These are phyloP conservation scores for Kwoniella shandongensis DNA, from an alignment of 768 basidiomycete species.

Conservation along the genomic window DNA sequence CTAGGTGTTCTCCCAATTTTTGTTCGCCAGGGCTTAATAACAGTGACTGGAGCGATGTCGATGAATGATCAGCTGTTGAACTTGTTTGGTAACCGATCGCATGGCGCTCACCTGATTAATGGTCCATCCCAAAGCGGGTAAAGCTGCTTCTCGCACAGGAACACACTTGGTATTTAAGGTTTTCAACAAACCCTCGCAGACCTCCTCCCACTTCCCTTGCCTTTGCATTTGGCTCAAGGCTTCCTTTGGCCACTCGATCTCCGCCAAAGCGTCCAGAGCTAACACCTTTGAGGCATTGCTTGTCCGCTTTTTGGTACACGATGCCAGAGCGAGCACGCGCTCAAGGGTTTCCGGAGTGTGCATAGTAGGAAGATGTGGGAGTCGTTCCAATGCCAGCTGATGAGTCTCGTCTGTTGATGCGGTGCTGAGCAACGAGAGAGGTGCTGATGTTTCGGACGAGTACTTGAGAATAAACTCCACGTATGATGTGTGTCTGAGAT, in stretches of 20 bases:
- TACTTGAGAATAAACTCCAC: neutral
- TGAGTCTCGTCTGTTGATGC: constrained; percentile 13
- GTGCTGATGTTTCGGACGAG: neutral
- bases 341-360: constrained; percentile 11
- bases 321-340: constrained; percentile 15
- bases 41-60: too few relatives aligned
- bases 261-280: constrained; percentile 22
- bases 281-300: neutral
- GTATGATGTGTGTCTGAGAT: constrained; percentile 1
- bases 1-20: too few relatives aligned
- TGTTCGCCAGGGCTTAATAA: too few relatives aligned
- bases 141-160: constrained; percentile 36
- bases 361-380: neutral
- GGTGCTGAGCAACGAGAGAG: constrained; percentile 1
- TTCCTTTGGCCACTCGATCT: constrained; percentile 2
- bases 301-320: neutral
- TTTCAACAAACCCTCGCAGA: neutral
- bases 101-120: constrained; percentile 13
- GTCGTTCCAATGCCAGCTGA: constrained; percentile 10
- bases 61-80: too few relatives aligned
- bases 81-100: neutral
- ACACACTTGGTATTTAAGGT: constrained; percentile 10
- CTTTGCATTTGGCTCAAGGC: neutral
- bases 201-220: neutral
- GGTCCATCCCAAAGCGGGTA: constrained; percentile 30